Conservation (phyloP, 148 eudicot genomes). For the Amaranthus palmeri region DNA sequence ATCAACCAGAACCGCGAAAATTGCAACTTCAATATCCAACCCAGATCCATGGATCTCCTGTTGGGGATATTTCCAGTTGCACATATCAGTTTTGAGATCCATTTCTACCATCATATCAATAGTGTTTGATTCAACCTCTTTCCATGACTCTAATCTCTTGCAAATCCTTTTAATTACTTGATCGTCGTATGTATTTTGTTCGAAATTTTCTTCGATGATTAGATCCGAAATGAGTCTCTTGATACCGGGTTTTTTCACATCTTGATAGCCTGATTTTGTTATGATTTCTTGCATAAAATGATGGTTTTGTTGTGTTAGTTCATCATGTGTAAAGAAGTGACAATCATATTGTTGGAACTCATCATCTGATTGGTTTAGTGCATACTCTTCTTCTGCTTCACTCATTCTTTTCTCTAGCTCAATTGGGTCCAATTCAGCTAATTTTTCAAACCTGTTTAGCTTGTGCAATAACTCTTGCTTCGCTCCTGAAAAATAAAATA, state of each 20-base stretch:
- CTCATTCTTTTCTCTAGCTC: conserved; percentile 69
- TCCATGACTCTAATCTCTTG: conserved; percentile 62
- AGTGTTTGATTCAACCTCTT: conserved; percentile 58
- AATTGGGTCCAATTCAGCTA: conserved; percentile 69
- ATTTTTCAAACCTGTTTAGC: conserved; percentile 65
- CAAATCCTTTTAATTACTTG: conserved; percentile 36
- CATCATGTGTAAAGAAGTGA: conserved; percentile 4
- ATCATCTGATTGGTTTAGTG: conserved; percentile 17
- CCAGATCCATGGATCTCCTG: conserved; percentile 39
- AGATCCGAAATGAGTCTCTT: conserved; percentile 60
- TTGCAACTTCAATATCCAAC: conserved; percentile 48
- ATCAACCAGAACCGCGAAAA: conserved; percentile 47
- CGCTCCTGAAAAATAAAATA: conserved; percentile 40
- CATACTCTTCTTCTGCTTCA: conserved; percentile 36
- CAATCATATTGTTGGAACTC: conserved; percentile 23
- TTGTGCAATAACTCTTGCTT: conserved; percentile 58
- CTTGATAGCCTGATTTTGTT: conserved; percentile 21
- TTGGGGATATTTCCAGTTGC: conserved; percentile 45
- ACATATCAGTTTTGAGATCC: conserved; percentile 44
- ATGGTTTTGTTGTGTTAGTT: conserved; percentile 18
- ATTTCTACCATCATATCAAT: conserved; percentile 83
- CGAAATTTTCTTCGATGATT: conserved; percentile 48
- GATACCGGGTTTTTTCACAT: conserved; percentile 32
- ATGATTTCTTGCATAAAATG: conserved; percentile 24
- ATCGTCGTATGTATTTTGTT: conserved; percentile 17